These are phyloP conservation scores for Talaromyces rugulosus DNA, from an alignment of 2,329 filamentous ascomycete genomes.

Conservation along the genomic window DNA sequence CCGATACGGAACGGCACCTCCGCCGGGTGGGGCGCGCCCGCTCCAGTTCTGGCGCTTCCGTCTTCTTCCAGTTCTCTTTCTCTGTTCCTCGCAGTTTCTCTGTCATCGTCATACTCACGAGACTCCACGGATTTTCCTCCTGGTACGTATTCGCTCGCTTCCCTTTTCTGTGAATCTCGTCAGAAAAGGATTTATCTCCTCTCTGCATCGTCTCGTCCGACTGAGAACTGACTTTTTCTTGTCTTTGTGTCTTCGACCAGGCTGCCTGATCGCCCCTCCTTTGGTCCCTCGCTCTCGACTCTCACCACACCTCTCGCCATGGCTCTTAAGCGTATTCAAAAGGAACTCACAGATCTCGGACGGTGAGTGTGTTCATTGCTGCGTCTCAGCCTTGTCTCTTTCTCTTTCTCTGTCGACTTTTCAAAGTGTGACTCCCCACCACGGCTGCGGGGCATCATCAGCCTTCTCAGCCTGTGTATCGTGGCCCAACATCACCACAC, in stretches of 20 bases:
- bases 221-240: neutral
- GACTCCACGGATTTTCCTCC: conserved; percentile 9
- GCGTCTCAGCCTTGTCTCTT: conserved; percentile 9
- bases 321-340: conserved; percentile 53
- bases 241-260: neutral
- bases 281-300: neutral
- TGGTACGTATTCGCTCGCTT: neutral
- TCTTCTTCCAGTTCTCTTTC: conserved; percentile 23
- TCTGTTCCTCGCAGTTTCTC: conserved; percentile 20
- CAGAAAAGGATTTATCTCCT: neutral
- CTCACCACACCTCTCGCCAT: conserved; percentile 29
- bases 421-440: conserved; percentile 16
- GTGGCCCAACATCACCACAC: neutral
- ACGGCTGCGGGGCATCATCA: conserved; percentile 18
- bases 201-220: neutral
- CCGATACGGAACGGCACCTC: neutral
- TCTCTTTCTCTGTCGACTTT: conserved; percentile 5
- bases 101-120: conserved; percentile 29
- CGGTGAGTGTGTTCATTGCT: conserved; percentile 35
- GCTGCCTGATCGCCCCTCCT: neutral
- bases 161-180: neutral
- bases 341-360: conserved; percentile 50
- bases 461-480: neutral
- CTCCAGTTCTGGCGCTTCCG: conserved; percentile 14
- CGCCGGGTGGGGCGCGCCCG: conserved; percentile 7